Base-by-base conservation (phyloP, 1,284 basidiomycete genomes). In the Ustilago xerochloae region DNA sequence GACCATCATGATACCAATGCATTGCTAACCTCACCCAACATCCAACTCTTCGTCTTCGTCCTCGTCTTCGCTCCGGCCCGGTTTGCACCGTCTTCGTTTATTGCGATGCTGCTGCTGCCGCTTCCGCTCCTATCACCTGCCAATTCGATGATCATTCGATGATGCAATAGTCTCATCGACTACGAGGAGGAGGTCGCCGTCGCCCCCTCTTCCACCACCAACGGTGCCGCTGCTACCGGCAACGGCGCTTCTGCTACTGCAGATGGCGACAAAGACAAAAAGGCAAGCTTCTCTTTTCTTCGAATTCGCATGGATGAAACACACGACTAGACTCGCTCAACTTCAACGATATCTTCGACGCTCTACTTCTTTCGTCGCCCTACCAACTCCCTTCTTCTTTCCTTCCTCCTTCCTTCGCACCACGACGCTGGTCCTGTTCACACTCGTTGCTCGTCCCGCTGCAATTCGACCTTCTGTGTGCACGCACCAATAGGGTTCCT, bases 101-200 rank as follows among this genome's bases (percentile, higher is more conserved):
- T 15, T 24, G 41, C 41, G 22, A 43, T 43, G 41, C 22, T 48
- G 38, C 26, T 46, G 15, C 6, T n/a, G 32, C 29, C 45, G 8
- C 46, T 24, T 30, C n/a, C 50, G n/a, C n/a, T n/a, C n/a, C n/a
- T n/a, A n/a, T n/a, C n/a, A n/a, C n/a, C n/a, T n/a, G n/a, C n/a
- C n/a, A n/a, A n/a, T n/a, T n/a, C n/a, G n/a, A n/a, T n/a, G n/a
- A 36, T 36, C 46, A 13, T 18, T 36, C 24, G 18, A 28, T 26
- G n/a, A 9, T 32, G n/a, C 24, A 20, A 24, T 63, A 84, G 82
- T 74, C 81, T 84, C n/a, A 83, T 84, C 71, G 82, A 84, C 56
- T 84, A 84, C 81, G 82, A 84, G 72, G 82, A 84, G 81, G 82
- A 84, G 66, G 76, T 82, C 53, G 69, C 79, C 39, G 73, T 81